Conservation (phyloP, 345 rosid species). For the Salix udensis region DNA sequence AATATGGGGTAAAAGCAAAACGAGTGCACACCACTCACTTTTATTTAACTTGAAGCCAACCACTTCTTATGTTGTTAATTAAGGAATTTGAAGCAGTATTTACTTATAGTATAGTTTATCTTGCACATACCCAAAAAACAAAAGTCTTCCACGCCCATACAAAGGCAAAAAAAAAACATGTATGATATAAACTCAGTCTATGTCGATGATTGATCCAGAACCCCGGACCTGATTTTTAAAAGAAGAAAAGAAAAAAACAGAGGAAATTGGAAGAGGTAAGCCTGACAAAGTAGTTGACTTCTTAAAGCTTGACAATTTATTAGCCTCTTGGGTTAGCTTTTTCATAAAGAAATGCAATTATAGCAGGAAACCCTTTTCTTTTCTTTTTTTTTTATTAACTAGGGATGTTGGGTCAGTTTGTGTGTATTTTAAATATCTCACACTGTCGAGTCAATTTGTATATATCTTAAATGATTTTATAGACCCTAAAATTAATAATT, state of each 20-base stretch:
- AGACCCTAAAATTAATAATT: fast-evolving
- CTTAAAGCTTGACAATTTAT: not conserved
- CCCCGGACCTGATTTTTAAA: too few species aligned
- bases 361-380: not conserved
- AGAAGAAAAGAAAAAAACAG: too few species aligned
- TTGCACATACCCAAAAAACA: not conserved
- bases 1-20: not conserved
- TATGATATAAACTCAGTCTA: not conserved
- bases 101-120: not conserved
- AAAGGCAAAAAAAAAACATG: not conserved
- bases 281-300: not conserved
- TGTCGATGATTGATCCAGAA: too few species aligned
- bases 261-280: not conserved
- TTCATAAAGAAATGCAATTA: not conserved
- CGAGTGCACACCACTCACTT: not conserved
- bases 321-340: not conserved
- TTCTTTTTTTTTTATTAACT: too few species aligned
- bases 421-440: too few species aligned
- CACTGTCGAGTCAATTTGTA: too few species aligned
- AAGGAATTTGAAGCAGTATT: not conserved
- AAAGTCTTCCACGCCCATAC: conserved; percentile 4
- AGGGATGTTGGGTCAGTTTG: too few species aligned
- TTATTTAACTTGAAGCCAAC: not conserved
- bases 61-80: not conserved
- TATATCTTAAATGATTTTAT: too few species aligned